Evolutionary conservation across 805 yeast species (phyloP).

Genomic region (Metschnikowia kunwiensis): DNA sequence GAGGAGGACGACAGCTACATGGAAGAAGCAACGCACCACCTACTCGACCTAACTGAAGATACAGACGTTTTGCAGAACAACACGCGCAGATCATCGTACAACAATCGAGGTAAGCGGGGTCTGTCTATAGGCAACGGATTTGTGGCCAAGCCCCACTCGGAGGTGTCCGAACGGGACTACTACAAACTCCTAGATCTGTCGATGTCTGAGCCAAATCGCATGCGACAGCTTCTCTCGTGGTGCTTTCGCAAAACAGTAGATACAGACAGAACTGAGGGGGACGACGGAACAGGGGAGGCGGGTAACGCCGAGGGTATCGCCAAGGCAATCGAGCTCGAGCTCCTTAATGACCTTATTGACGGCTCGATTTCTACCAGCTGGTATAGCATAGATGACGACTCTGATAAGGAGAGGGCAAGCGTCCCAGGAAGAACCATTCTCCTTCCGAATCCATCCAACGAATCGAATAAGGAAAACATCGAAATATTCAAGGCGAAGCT

Average conservation of each 20-base stretch:
- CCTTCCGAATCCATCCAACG: conserved; percentile 60
- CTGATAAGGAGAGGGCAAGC: conserved; percentile 22
- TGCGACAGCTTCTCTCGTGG: conserved; percentile 71
- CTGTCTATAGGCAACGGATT: conserved; percentile 76
- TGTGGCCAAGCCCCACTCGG: conserved; percentile 62
- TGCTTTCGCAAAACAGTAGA: conserved; percentile 51
- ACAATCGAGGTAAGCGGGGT: conserved; percentile 65
- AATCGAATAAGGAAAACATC: conserved; percentile 47
- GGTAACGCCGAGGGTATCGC: conserved; percentile 51
- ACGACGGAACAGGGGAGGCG: conserved; percentile 27
- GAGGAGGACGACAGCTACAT: conserved; percentile 23
- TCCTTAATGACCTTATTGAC: conserved; percentile 54
- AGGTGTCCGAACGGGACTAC: conserved; percentile 51
- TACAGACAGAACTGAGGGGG: conserved; percentile 22
- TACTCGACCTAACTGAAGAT: conserved; percentile 19
- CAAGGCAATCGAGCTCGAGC: conserved; percentile 60
- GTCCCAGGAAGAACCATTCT: conserved; percentile 30
- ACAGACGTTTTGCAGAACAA: conserved; percentile 2
- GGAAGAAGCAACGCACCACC: conserved; percentile 32
- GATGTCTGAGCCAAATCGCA: conserved; percentile 68
- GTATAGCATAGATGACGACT: conserved; percentile 45
- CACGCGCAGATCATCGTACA: conserved; percentile 38
- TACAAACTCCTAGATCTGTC: conserved; percentile 60
- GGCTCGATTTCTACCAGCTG: conserved; percentile 66
- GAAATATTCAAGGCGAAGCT: conserved; percentile 45